These are phyloP conservation scores for Coemansia sp. DNA, from an alignment of 192 early-diverging fungal species.

Conservation along the genomic window DNA sequence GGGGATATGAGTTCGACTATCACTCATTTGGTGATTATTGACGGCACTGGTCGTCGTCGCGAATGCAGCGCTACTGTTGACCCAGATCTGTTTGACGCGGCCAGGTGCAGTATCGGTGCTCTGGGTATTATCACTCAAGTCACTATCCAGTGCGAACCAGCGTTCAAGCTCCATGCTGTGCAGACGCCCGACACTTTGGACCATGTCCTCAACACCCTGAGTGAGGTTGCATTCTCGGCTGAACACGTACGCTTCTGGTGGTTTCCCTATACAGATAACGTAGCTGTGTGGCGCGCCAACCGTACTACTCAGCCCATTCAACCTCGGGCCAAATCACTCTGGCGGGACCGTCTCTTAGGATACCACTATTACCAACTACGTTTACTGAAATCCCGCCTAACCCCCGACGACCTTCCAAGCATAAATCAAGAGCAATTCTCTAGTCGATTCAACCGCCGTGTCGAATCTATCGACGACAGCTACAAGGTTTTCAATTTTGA, in stretches of 20 bases:
- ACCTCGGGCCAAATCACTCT: conserved; percentile 18
- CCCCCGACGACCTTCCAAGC: conserved; percentile 20
- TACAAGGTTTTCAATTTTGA: conserved; percentile 72
- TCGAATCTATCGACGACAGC: conserved; percentile 57
- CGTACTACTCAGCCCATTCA: conserved; percentile 54
- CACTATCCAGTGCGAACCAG: conserved; percentile 69
- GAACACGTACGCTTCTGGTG: conserved; percentile 81
- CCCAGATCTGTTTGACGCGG: conserved; percentile 66
- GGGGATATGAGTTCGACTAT: conserved; percentile 65
- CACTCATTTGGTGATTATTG: conserved; percentile 63
- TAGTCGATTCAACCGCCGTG: conserved; percentile 51
- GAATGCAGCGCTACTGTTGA: conserved; percentile 59
- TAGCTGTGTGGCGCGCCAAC: conserved; percentile 71
- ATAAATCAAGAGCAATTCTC: conserved; percentile 62
- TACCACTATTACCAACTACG: conserved; percentile 19
- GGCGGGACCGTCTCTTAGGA: conserved; percentile 23
- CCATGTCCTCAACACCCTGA: conserved; percentile 60
- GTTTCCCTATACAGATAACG: conserved; percentile 76
- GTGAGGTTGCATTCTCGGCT: conserved; percentile 61
- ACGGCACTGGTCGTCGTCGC: conserved; percentile 56
- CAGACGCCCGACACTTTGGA: conserved; percentile 66
- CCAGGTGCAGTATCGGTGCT: conserved; percentile 69
- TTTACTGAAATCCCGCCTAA: conserved; percentile 62
- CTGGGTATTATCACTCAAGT: conserved; percentile 72
- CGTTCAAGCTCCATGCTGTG: conserved; percentile 67